Base-by-base conservation (phyloP, 2,329 filamentous ascomycete species). In the Ceratocystis cubensis region DNA sequence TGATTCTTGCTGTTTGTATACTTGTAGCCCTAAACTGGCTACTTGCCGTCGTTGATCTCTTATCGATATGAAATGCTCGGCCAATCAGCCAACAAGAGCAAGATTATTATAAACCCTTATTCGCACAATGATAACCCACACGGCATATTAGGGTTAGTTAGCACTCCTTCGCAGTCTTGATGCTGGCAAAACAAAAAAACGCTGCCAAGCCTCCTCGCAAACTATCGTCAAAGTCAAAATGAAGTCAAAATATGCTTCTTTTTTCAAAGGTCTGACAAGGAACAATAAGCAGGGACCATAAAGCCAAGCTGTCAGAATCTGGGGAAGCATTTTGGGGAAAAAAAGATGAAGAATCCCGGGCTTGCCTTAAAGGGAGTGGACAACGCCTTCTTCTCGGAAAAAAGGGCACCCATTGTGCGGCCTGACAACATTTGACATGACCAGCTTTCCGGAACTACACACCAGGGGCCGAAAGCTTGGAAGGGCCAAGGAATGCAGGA, bases 181-280 rank as follows among this genome's bases (percentile, higher is more conserved):
- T 22, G 20, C 2, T 48, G 48, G 15, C 13, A 8, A 56, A 56
- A n/a, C 4, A 33, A 57, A 13, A 22, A 4, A 28, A 13, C 22
- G 8, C 28, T 25, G 20, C 7, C 10, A 57, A 5, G 3, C 13
- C 28, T 57, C 53, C 3, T 5, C 25, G 2, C 28, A 33, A 37
- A 37, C 17, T 7, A 59, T 59, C 28, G 7, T 59, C 13, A 59
- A 37, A 37, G 56, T 20, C 28, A 37, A 30, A 13, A 37, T 59
- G 56, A 59, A 37, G 56, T 59, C 56, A 37, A 59, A 59, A 37
- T 59, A 59, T 59, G 56, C 56, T 22, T 56, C 50, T 25, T 25
- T n/a, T 17, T 59, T 25, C 33, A 28, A 59, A 33, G 17, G 56
- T 37, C 56, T 33, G 17, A 59, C 56, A 59, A 37, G 56, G 30